Conservation (phyloP, 2,329 filamentous ascomycete genomes). For the Sclerotinia subarctica region DNA sequence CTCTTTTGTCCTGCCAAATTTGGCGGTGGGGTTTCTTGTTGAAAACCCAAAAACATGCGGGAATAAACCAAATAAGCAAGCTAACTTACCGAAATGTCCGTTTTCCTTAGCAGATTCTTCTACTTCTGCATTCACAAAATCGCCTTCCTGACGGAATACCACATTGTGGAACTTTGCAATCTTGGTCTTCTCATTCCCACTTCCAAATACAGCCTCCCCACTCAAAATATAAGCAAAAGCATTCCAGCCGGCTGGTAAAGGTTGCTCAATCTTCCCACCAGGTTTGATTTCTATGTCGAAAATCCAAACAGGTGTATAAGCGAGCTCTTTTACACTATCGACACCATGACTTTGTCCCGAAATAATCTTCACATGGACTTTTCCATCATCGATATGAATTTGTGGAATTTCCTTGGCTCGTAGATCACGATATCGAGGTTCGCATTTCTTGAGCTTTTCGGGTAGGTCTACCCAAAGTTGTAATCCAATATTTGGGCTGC, state of each 20-base stretch:
- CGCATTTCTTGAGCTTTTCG: constrained; percentile 74
- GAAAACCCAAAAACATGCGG: background rate
- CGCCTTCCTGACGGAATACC: constrained; percentile 78
- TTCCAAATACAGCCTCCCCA: constrained; percentile 64
- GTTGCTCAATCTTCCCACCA: constrained; percentile 73
- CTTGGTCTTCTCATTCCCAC: constrained; percentile 46
- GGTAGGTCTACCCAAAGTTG: constrained; percentile 97
- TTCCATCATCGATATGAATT: constrained; percentile 67
- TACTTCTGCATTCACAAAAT: constrained; percentile 70
- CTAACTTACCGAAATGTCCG: constrained; percentile 42
- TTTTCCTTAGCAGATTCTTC: constrained; percentile 58
- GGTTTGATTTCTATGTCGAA: constrained; percentile 79
- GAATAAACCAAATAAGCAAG: background rate
- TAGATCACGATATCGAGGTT: constrained; percentile 89
- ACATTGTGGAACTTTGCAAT: constrained; percentile 80
- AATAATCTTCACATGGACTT: constrained; percentile 84
- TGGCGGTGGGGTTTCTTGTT: background rate
- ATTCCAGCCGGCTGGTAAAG: constrained; percentile 79
- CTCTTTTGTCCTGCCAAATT: background rate
- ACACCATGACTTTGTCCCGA: constrained; percentile 79
- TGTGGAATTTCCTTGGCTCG: constrained; percentile 73
- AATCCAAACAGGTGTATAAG: constrained; percentile 97
- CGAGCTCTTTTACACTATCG: constrained; percentile 83
- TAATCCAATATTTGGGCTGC: constrained; percentile 76
- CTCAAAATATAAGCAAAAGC: constrained; percentile 84